Evolutionary conservation across 1,139 yeast genomes (phyloP), one percentile per base, ranked within the genome.

Genomic region (Meyerozyma smithsonii): DNA sequence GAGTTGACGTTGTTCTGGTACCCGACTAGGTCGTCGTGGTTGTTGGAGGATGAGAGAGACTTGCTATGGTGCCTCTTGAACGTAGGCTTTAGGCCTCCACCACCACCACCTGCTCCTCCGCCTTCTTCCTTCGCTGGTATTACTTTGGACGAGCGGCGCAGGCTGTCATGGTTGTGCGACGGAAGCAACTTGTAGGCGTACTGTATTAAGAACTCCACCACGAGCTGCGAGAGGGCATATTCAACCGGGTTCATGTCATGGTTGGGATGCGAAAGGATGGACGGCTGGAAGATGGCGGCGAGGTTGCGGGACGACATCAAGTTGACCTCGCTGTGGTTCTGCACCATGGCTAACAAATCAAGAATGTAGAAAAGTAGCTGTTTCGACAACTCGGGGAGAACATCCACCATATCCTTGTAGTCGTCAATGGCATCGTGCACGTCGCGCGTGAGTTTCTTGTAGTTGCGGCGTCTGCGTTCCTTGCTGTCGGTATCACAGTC

Each of bases 201-300:
- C 50, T 84, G 92, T 42, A 92, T 86, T 64, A 92, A 74, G 50
- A 92, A 89, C 56, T 90, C 95, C 24, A 92, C 84, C 21, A 88
- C 96, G 8, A 82, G 74, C 50, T 92, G 88, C 2, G 96, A 86
- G 26, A 89, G 67, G 16, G 87, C 94, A 62, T 90, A 90, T 59
- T 92, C 97, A 28, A 81, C 84, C 1, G 97, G 97, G 38, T 84
- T 79, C 81, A 90, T 78, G 58, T 89, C 96, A 59, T 92, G 97
- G 50, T 74, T 77, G 5, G 97, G 96, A 58, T 92, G 97, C 2
- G 95, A 85, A 37, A 94, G 69, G 14, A 94, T 80, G 16, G 96
- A 85, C 2, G 98, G 98, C 62, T 92, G 98, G 65, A 94, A 92
- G 45, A 92, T 87, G 2, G 97, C 96, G 0, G 97, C 96, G 49